Conservation (phyloP, 768 basidiomycete genomes). For the Xanthoconium stramineum region DNA sequence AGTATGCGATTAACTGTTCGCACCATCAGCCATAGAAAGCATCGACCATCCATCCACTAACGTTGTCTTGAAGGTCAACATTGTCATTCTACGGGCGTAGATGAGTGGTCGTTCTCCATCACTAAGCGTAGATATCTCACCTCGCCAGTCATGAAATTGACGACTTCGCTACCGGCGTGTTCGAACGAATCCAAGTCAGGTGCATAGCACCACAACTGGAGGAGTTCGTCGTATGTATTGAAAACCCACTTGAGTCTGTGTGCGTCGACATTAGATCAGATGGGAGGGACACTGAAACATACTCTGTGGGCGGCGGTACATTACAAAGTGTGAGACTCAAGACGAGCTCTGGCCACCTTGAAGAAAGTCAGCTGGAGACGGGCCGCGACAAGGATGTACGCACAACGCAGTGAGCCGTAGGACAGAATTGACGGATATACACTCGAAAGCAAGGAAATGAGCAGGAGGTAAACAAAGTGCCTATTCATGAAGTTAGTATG, state of each 20-base stretch:
- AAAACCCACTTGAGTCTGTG: constrained; percentile 56
- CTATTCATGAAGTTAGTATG: constrained; percentile 31
- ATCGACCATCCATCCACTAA: constrained; percentile 31
- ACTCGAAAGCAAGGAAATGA: constrained; percentile 71
- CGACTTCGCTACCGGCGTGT: constrained; percentile 58
- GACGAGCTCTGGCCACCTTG: constrained; percentile 70
- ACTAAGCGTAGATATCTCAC: constrained; percentile 38
- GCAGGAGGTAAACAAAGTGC: constrained; percentile 60
- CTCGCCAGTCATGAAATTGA: constrained; percentile 52
- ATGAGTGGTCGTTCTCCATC: not conserved
- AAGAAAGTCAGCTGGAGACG: constrained; percentile 6
- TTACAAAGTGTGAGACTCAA: constrained; percentile 67
- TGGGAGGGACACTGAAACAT: constrained; percentile 23
- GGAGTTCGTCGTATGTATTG: constrained; percentile 60
- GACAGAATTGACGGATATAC: constrained; percentile 52
- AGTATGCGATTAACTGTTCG: constrained; percentile 59
- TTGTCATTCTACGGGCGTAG: constrained; percentile 27
- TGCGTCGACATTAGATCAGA: constrained; percentile 1
- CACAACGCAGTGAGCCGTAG: constrained; percentile 66
- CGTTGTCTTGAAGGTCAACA: constrained; percentile 61
- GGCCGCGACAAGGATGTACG: constrained; percentile 26
- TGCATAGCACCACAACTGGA: constrained; percentile 61
- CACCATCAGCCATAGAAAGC: constrained; percentile 8
- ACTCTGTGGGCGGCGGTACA: constrained; percentile 67
- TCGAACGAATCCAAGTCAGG: constrained; percentile 67